A percentile compares a stretch with the other conserved stretches of the same genome.
phyloP scores from a whole-genome alignment of 352 stramenopile genomes.

The Globisporangium lucens region DNA sequence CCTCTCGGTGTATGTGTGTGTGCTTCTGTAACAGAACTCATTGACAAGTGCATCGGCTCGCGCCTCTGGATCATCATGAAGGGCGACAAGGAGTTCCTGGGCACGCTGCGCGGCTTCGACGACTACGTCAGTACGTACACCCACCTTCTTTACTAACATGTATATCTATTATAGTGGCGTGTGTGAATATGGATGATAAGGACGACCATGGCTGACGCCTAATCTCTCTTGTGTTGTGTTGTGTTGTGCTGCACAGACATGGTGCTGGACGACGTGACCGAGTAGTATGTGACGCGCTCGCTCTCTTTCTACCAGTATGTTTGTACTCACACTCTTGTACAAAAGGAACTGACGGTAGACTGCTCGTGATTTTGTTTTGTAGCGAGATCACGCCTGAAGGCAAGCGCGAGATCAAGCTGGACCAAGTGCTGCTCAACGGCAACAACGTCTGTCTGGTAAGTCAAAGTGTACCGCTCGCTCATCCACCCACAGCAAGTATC shows the following conservation, averaged over 20 bases:
- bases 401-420: conserved; percentile 84
- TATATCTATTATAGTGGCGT: no score
- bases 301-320: conserved; percentile 1
- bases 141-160: not conserved
- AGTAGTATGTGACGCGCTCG: conserved; percentile 76
- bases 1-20: not conserved
- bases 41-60: conserved; percentile 99
- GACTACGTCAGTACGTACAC: conserved; percentile 95
- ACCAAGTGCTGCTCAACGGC: conserved; percentile 98
- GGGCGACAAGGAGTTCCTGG: conserved; percentile 95
- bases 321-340: not conserved
- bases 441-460: conserved; percentile 95
- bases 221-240: conserved; percentile 3
- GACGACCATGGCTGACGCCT: not conserved
- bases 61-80: conserved; percentile 99
- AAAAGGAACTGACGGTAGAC: no score
- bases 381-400: conserved; percentile 86
- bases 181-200: not conserved
- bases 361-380: not conserved
- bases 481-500: not conserved
- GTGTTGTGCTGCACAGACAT: conserved; percentile 50
- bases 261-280: conserved; percentile 94
- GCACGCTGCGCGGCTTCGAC: conserved; percentile 94
- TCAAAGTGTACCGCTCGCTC: not conserved
- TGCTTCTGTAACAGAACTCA: conserved; percentile 84